Evolutionary conservation across 2,329 filamentous ascomycete species (phyloP).

Genomic region (Phyllosticta paracitricarpa): DNA sequence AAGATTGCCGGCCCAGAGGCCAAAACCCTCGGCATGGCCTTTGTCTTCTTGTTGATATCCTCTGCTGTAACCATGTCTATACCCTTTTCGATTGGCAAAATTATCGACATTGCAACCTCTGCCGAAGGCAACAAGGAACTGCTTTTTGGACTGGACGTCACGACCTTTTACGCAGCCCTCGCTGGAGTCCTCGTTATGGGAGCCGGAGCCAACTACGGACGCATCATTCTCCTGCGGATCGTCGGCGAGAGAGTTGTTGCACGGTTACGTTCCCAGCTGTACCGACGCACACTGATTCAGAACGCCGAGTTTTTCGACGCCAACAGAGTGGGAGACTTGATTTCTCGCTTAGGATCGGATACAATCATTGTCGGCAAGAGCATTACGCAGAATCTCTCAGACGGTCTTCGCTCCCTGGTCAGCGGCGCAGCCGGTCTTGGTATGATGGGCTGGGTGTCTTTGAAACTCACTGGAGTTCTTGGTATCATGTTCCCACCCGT

Average conservation of each 20-base stretch:
- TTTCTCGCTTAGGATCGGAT: conserved; percentile 89
- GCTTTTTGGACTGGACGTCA: conserved; percentile 74
- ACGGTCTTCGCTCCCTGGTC: conserved; percentile 83
- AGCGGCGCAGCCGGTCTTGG: conserved; percentile 82
- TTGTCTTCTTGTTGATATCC: conserved; percentile 76
- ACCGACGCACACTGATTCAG: conserved; percentile 86
- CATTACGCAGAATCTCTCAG: conserved; percentile 94
- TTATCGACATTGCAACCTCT: conserved; percentile 83
- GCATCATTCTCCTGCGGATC: conserved; percentile 85
- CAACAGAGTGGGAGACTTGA: conserved; percentile 90
- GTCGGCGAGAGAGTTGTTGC: conserved; percentile 93
- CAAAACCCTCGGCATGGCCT: conserved; percentile 68
- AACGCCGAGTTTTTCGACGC: conserved; percentile 99
- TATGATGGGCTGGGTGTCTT: conserved; percentile 92
- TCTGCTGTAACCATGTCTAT: conserved; percentile 93
- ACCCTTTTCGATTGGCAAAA: conserved; percentile 91
- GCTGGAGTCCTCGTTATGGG: conserved; percentile 66
- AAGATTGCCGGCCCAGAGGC: conserved; percentile 82
- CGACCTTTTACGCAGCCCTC: conserved; percentile 80
- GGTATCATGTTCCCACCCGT: conserved; percentile 84
- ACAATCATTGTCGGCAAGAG: conserved; percentile 98
- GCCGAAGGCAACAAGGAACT: conserved; percentile 50
- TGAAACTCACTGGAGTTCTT: conserved; percentile 80
- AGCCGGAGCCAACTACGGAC: conserved; percentile 83
- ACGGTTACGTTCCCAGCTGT: conserved; percentile 77